Conservation (phyloP, 148 eudicot genomes). For the Cornus controversa region DNA sequence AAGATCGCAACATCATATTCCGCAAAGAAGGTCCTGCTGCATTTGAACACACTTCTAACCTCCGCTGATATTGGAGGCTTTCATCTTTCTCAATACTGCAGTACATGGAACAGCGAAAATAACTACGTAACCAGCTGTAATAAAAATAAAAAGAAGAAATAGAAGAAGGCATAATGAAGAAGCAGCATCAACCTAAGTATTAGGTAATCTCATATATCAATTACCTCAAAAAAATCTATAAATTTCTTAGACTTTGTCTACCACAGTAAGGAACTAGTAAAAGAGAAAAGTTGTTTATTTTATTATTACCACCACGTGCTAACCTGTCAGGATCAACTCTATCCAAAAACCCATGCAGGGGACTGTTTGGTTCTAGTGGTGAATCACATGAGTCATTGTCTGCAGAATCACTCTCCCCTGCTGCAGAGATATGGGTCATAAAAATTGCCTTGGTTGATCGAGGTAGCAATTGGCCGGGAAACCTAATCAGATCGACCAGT, state of each 20-base stretch:
- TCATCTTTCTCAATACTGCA: constrained; percentile 86
- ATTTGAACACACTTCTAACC: constrained; percentile 60
- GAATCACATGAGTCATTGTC: constrained; percentile 99
- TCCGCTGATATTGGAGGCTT: constrained; percentile 44
- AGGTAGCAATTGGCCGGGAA: constrained; percentile 92
- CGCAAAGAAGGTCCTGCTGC: constrained; percentile 64
- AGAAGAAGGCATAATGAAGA: too few species aligned
- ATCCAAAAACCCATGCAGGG: constrained; percentile 71
- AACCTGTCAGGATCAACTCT: constrained; percentile 84
- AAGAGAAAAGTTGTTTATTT: neutral
- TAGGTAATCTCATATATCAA: neutral
- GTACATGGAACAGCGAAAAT: constrained; percentile 8
- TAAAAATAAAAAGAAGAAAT: neutral
- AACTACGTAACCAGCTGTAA: neutral
- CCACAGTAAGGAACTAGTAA: neutral
- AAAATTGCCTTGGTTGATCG: constrained; percentile 83
- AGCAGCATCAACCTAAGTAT: neutral
- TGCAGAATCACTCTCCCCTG: constrained; percentile 99
- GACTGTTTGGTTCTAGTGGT: constrained; percentile 97
- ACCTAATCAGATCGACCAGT: constrained; percentile 90
- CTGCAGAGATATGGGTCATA: constrained; percentile 89
- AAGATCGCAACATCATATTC: constrained; percentile 67
- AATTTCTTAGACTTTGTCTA: neutral
- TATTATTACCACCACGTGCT: constrained; percentile 22
- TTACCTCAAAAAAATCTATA: neutral